phyloP scores from a whole-genome alignment of 768 basidiomycete genomes.

The Scleroderma citrinum region DNA sequence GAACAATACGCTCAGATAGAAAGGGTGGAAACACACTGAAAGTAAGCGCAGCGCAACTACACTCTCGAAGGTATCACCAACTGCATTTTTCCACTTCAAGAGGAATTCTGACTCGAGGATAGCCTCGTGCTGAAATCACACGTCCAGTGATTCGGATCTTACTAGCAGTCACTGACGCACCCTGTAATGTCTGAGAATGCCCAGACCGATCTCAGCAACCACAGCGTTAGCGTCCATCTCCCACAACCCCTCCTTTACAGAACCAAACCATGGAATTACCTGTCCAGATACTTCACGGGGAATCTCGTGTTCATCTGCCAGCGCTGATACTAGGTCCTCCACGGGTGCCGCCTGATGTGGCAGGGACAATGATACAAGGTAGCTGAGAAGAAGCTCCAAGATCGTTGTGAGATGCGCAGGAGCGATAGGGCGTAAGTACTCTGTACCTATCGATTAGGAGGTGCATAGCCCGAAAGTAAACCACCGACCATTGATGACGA shows the following conservation, averaged over 20 bases:
- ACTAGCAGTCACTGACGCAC: conserved; percentile 27
- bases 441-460: conserved; percentile 30
- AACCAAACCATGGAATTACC: conserved; percentile 82
- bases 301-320: conserved; percentile 73
- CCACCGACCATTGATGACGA: conserved; percentile 59
- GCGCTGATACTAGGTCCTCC: conserved; percentile 50
- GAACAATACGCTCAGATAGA: background rate
- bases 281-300: conserved; percentile 54
- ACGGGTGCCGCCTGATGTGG: conserved; percentile 47
- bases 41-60: conserved; percentile 60
- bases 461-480: background rate
- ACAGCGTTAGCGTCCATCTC: conserved; percentile 54
- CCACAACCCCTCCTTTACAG: conserved; percentile 52
- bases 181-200: conserved; percentile 58
- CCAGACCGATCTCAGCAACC: conserved; percentile 72
- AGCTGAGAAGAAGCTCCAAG: conserved; percentile 69
- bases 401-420: conserved; percentile 60
- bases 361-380: conserved; percentile 59
- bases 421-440: conserved; percentile 68
- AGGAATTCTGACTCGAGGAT: conserved; percentile 54
- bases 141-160: background rate
- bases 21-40: conserved; percentile 39
- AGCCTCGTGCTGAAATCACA: conserved; percentile 46
- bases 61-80: conserved; percentile 73
- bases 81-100: conserved; percentile 59